Conservation (phyloP, 2,329 filamentous ascomycete genomes). For the Ceratocystiopsis minuta region DNA sequence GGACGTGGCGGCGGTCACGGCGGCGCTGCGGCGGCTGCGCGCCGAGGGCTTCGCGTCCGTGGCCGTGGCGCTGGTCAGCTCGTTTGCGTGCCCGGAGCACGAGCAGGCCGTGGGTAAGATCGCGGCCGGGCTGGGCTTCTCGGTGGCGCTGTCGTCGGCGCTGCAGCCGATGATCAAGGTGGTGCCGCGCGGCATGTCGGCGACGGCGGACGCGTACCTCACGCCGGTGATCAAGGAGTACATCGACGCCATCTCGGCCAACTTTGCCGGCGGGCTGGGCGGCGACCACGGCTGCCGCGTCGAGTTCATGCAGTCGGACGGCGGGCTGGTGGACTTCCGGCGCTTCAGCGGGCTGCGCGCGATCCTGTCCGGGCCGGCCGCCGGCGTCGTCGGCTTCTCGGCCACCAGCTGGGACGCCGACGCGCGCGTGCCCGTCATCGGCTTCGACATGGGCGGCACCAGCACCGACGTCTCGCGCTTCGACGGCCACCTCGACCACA, state of each 20-base stretch:
- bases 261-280: conserved; percentile 43
- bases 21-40: conserved; percentile 41
- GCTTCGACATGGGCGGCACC: conserved; percentile 34
- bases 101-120: conserved; percentile 6
- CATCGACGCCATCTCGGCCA: conserved; percentile 45
- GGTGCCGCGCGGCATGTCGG: conserved; percentile 49
- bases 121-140: conserved; percentile 6
- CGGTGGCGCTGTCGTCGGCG: conserved; percentile 1
- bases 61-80: conserved; percentile 19
- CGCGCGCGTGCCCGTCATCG: conserved; percentile 50
- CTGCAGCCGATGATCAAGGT: conserved; percentile 39
- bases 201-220: conserved; percentile 58
- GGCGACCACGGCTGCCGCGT: conserved; percentile 29
- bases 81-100: conserved; percentile 9
- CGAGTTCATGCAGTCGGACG: conserved; percentile 57
- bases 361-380: conserved; percentile 52
- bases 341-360: conserved; percentile 23
- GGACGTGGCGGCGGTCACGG: conserved; percentile 31
- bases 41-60: conserved; percentile 32
- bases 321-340: conserved; percentile 15
- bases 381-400: conserved; percentile 55
- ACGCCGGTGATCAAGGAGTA: conserved; percentile 56
- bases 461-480: conserved; percentile 19
- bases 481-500: conserved; percentile 43
- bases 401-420: conserved; percentile 52